phyloP scores from a whole-genome alignment of 768 basidiomycete species.

The Serendipita indica region DNA sequence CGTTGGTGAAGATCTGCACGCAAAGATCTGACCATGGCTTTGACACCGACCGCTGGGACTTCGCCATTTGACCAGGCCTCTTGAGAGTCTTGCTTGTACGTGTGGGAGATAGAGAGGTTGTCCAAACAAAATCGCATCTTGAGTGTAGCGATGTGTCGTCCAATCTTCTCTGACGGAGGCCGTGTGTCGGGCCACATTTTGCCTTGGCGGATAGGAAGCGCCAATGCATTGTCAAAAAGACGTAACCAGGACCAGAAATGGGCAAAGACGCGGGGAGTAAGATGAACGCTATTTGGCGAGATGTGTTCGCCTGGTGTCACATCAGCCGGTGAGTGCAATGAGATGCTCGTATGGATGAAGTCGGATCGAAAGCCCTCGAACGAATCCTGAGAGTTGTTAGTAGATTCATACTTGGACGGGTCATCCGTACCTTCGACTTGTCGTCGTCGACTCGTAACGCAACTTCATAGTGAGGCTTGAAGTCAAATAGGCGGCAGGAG shows the following conservation, averaged over 20 bases:
- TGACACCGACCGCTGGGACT: slow-evolving; percentile 70
- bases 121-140: slow-evolving; percentile 74
- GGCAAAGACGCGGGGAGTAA: slow-evolving; percentile 69
- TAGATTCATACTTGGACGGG: slow-evolving; percentile 9
- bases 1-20: slow-evolving; percentile 88
- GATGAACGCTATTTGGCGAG: slow-evolving; percentile 57
- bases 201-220: slow-evolving; percentile 82
- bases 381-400: slow-evolving; percentile 36
- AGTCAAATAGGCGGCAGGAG: slow-evolving; percentile 66
- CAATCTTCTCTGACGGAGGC: slow-evolving; percentile 69
- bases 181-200: slow-evolving; percentile 52
- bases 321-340: slow-evolving; percentile 50
- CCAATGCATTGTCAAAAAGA: slow-evolving; percentile 62
- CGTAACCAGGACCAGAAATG: slow-evolving; percentile 92
- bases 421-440: slow-evolving; percentile 26
- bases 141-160: slow-evolving; percentile 74
- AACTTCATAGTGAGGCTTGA: slow-evolving; percentile 67
- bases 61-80: slow-evolving; percentile 72
- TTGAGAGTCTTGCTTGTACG: slow-evolving; percentile 65
- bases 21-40: slow-evolving; percentile 65
- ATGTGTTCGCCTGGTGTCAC: slow-evolving; percentile 18
- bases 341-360: slow-evolving; percentile 84
- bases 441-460: slow-evolving; percentile 30
- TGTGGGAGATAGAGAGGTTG: slow-evolving; percentile 72
- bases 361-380: slow-evolving; percentile 83